phyloP scores from a whole-genome alignment of 148 eudicot genomes.

The Fagopyrum esculentum region DNA sequence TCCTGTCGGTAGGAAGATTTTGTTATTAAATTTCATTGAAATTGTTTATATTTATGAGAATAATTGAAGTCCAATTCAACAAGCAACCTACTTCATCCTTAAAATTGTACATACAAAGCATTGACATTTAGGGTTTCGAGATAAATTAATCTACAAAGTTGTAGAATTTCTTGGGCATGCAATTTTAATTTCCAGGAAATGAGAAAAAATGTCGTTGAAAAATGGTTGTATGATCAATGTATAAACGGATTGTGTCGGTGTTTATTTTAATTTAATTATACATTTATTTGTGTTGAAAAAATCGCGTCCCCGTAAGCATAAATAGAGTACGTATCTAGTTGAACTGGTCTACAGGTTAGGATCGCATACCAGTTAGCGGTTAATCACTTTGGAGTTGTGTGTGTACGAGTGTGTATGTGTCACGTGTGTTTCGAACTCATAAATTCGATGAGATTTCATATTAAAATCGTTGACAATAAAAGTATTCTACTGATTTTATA shows the following conservation, averaged over 20 bases:
- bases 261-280: neutral
- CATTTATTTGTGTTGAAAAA: too few species aligned
- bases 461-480: too few species aligned
- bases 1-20: constrained; percentile 5
- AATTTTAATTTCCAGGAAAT: neutral
- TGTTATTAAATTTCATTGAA: neutral
- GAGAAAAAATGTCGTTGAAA: neutral
- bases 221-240: neutral
- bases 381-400: too few species aligned
- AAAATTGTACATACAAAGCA: neutral
- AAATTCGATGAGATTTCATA: too few species aligned
- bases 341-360: too few species aligned
- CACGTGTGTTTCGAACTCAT: too few species aligned
- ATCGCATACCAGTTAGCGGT: too few species aligned
- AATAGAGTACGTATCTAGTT: too few species aligned
- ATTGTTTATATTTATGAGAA: neutral
- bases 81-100: neutral
- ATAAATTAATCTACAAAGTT: neutral
- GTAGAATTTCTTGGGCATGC: neutral
- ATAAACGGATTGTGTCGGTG: neutral
- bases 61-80: constrained; percentile 2
- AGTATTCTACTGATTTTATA: too few species aligned
- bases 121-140: constrained; percentile 7
- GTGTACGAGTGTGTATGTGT: too few species aligned
- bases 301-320: too few species aligned